A percentile compares a stretch with the other conserved stretches of the same genome.
phyloP scores from a whole-genome alignment of 331 rosid species.

The Ulmus americana region DNA sequence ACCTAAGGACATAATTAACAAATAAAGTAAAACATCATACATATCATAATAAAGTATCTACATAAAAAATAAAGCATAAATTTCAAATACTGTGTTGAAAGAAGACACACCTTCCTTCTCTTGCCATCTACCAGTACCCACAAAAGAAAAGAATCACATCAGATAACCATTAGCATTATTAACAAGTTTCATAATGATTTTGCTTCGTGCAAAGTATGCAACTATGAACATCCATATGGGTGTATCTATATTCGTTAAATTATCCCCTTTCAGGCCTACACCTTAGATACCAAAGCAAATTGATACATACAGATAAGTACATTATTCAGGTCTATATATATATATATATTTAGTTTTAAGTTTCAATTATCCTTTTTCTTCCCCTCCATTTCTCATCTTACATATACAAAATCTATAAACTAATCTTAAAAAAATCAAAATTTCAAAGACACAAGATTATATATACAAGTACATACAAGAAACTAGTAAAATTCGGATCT shows the following conservation, averaged over 20 bases:
- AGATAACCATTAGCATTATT: slow-evolving; percentile 18
- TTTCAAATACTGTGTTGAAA: not conserved
- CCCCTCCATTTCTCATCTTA: not conserved
- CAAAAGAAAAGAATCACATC: slow-evolving; percentile 1
- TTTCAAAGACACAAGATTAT: no score
- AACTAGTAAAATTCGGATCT: not conserved
- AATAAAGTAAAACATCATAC: not conserved
- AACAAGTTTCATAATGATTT: not conserved
- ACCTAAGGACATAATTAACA: slow-evolving; percentile 23
- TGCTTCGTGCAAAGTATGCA: no score
- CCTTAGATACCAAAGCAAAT: no score
- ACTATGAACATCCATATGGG: not conserved
- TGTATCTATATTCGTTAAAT: not conserved
- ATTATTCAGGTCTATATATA: not conserved
- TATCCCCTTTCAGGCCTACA: not conserved
- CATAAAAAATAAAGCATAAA: not conserved
- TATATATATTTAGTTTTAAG: not conserved
- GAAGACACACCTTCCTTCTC: slow-evolving; percentile 31
- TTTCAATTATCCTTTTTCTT: not conserved
- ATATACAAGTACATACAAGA: not conserved
- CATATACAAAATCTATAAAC: not conserved
- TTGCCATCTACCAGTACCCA: slow-evolving; percentile 28
- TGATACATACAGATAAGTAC: not conserved
- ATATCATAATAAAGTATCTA: not conserved
- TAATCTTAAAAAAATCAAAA: not conserved